phyloP scores from a whole-genome alignment of 495 filamentous ascomycete species.

The Pyrenopolyporus hunteri region DNA sequence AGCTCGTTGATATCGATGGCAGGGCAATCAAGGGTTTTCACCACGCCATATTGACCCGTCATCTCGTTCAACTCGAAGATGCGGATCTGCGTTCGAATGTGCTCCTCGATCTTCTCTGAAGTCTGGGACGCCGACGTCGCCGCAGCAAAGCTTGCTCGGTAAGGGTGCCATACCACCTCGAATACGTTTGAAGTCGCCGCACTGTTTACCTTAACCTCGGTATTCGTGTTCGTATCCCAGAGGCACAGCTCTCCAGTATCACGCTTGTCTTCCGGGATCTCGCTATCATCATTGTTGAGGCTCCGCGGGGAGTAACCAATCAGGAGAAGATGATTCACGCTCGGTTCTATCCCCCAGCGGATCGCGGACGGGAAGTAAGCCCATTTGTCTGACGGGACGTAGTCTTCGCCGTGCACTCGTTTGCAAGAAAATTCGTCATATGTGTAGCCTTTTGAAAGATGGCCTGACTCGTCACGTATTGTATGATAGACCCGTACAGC shows the following conservation, averaged over 20 bases:
- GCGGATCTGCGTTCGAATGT: conserved; percentile 57
- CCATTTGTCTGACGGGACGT: conserved; percentile 56
- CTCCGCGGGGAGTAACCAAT: conserved; percentile 76
- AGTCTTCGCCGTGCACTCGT: conserved; percentile 51
- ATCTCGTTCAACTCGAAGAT: conserved; percentile 47
- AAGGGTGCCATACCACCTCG: conserved; percentile 79
- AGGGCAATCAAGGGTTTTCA: conserved; percentile 67
- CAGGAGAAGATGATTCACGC: conserved; percentile 65
- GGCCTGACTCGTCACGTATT: not conserved
- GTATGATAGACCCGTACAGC: conserved; percentile 57
- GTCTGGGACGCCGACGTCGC: conserved; percentile 62
- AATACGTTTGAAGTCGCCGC: conserved; percentile 74
- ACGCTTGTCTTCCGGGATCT: conserved; percentile 58
- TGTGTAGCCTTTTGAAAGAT: conserved; percentile 17
- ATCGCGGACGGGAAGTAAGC: conserved; percentile 73
- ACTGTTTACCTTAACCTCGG: conserved; percentile 52
- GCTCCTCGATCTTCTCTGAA: conserved; percentile 47
- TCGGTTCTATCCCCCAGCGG: conserved; percentile 66
- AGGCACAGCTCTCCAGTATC: conserved; percentile 72
- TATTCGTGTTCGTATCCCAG: conserved; percentile 65
- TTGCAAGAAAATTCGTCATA: conserved; percentile 54
- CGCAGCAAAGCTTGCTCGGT: conserved; percentile 60
- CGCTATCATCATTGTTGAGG: conserved; percentile 55
- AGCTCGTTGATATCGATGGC: conserved; percentile 90
- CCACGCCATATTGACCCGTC: conserved; percentile 42